Conservation (phyloP, 768 basidiomycete genomes). For the Leccinellum rugosiceps region DNA sequence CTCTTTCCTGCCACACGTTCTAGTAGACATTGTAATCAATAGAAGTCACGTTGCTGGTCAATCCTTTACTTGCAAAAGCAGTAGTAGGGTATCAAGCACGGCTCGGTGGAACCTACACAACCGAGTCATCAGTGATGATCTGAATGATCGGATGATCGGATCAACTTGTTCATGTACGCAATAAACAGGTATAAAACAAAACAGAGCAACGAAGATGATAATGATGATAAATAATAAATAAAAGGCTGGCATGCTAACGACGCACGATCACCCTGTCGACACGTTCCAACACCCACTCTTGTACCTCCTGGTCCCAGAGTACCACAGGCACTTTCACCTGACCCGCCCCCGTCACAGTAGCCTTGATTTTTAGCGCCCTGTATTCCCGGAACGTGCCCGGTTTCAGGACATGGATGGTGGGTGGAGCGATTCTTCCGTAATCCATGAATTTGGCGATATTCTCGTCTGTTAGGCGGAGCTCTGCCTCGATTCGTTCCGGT, state of each 20-base stretch:
- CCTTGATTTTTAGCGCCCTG: conserved; percentile 5
- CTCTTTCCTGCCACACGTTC: too few relatives aligned
- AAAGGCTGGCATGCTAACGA: neutral
- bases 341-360: conserved; percentile 5
- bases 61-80: too few relatives aligned
- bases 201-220: too few relatives aligned
- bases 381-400: conserved; percentile 20
- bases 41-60: too few relatives aligned
- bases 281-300: conserved; percentile 14
- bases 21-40: too few relatives aligned
- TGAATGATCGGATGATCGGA: too few relatives aligned
- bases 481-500: conserved; percentile 1
- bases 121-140: too few relatives aligned
- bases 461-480: conserved; percentile 4
- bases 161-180: too few relatives aligned
- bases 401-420: conserved; percentile 13
- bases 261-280: conserved; percentile 1
- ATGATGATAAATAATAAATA: neutral
- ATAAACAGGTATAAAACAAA: too few relatives aligned
- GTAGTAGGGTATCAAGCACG: too few relatives aligned
- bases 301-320: conserved; percentile 11
- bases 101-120: too few relatives aligned
- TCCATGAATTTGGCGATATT: neutral
- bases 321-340: conserved; percentile 21
- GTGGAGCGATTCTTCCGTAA: neutral